phyloP scores from a whole-genome alignment of 2,329 filamentous ascomycete species.

The Xylariaceae sp. region DNA sequence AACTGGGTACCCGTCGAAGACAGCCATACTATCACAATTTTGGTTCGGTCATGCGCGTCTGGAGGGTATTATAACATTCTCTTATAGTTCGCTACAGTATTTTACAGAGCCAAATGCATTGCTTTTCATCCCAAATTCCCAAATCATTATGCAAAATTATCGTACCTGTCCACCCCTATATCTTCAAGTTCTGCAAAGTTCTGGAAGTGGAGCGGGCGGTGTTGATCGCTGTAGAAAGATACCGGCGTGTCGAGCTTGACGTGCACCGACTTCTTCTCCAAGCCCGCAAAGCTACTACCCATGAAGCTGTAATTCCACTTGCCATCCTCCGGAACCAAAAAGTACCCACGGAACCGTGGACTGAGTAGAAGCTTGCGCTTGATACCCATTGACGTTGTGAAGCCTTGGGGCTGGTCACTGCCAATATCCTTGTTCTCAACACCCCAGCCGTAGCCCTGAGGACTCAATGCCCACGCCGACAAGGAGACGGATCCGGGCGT shows the following conservation, averaged over 20 bases:
- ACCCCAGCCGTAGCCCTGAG: constrained; percentile 93
- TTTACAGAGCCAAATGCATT: constrained; percentile 8
- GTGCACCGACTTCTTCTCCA: constrained; percentile 87
- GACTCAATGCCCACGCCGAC: constrained; percentile 88
- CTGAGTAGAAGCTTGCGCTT: constrained; percentile 92
- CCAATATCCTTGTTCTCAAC: constrained; percentile 90
- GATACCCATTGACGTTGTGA: constrained; percentile 86
- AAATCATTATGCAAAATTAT: constrained; percentile 76
- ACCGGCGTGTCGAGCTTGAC: constrained; percentile 91
- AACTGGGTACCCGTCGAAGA: no score
- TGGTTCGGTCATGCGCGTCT: not conserved
- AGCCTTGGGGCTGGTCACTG: constrained; percentile 91
- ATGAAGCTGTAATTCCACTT: constrained; percentile 99
- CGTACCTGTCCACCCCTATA: constrained; percentile 86
- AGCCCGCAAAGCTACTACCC: constrained; percentile 78
- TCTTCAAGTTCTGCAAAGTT: constrained; percentile 97
- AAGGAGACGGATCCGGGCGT: constrained; percentile 95
- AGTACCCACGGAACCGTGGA: constrained; percentile 92
- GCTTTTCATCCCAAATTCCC: not conserved
- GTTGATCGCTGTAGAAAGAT: constrained; percentile 87
- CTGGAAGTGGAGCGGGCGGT: constrained; percentile 91
- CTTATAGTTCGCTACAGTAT: constrained; percentile 3
- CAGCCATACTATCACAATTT: not conserved
- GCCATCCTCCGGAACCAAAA: constrained; percentile 85
- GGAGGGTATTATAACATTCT: constrained; percentile 13